phyloP scores from a whole-genome alignment of 2,329 filamentous ascomycete species.

The Aspergillus intermedius region DNA sequence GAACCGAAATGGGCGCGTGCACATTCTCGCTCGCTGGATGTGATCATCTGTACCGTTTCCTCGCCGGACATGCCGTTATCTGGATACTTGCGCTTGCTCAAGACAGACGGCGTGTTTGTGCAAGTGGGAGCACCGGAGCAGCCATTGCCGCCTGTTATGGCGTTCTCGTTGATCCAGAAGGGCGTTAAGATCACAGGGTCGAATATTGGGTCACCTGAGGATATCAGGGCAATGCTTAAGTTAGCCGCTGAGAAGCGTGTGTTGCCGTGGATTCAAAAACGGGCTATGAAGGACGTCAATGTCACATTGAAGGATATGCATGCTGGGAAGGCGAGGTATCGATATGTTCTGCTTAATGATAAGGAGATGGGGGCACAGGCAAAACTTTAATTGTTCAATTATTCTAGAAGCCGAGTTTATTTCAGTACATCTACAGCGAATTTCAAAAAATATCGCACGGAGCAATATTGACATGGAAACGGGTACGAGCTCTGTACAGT shows the following conservation, averaged over 20 bases:
- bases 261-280: constrained; percentile 38
- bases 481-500: not conserved
- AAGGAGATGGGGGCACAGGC: constrained; percentile 11
- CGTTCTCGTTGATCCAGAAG: constrained; percentile 54
- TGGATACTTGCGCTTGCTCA: constrained; percentile 56
- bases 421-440: no score
- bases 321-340: constrained; percentile 40
- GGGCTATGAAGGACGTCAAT: constrained; percentile 40
- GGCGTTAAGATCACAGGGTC: constrained; percentile 48
- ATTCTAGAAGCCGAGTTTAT: not conserved
- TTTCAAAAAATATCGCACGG: no score
- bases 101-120: constrained; percentile 55
- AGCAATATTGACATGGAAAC: not conserved
- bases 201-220: constrained; percentile 36
- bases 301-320: constrained; percentile 40
- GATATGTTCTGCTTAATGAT: constrained; percentile 42
- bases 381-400: constrained; percentile 20
- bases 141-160: constrained; percentile 47
- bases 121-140: constrained; percentile 63
- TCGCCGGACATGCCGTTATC: constrained; percentile 56
- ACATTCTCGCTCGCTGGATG: constrained; percentile 45
- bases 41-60: constrained; percentile 54
- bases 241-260: constrained; percentile 38
- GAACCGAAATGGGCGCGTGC: constrained; percentile 48
- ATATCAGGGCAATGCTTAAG: constrained; percentile 40